phyloP scores from a whole-genome alignment of 2,329 filamentous ascomycete genomes.

The Ascochyta lentis region DNA sequence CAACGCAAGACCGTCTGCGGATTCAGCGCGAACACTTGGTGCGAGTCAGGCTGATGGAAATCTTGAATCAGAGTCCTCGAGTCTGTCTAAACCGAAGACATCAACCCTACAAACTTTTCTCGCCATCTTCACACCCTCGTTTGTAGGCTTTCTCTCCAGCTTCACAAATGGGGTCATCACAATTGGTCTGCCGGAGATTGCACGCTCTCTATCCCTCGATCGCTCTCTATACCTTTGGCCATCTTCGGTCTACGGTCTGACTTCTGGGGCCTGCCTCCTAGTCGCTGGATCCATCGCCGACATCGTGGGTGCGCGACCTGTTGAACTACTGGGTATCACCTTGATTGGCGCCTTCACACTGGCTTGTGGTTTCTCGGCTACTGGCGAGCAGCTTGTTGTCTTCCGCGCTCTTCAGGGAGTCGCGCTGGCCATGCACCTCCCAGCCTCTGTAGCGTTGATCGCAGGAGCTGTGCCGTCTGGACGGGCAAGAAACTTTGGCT shows the following conservation, averaged over 20 bases:
- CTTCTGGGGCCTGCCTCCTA: slow-evolving; percentile 57
- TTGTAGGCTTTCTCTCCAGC: slow-evolving; percentile 39
- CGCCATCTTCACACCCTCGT: slow-evolving; percentile 32
- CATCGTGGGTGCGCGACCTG: slow-evolving; percentile 54
- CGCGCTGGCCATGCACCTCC: slow-evolving; percentile 56
- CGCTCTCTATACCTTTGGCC: slow-evolving; percentile 46
- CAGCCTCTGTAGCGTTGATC: slow-evolving; percentile 57
- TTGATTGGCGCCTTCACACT: slow-evolving; percentile 53
- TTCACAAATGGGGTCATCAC: slow-evolving; percentile 52
- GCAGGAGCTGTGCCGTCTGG: slow-evolving; percentile 35
- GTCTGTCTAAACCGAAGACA: slow-evolving; percentile 1
- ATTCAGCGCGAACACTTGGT: background rate
- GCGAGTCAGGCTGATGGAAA: background rate
- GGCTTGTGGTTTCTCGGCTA: slow-evolving; percentile 54
- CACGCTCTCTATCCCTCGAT: slow-evolving; percentile 33
- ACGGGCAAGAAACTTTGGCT: slow-evolving; percentile 41
- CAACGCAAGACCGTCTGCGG: background rate
- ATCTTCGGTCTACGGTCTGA: slow-evolving; percentile 48
- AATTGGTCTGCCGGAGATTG: slow-evolving; percentile 53
- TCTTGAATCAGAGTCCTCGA: slow-evolving; percentile 2
- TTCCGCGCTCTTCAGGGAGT: slow-evolving; percentile 58
- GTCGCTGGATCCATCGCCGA: slow-evolving; percentile 60
- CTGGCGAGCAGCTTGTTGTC: slow-evolving; percentile 52
- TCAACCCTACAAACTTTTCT: slow-evolving; percentile 24
- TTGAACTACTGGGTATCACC: slow-evolving; percentile 54